A percentile compares a stretch with the other conserved stretches of the same genome.
These are phyloP conservation scores for Coprinopsis sp. DNA, from an alignment of 768 basidiomycete species.

Conservation along the genomic window DNA sequence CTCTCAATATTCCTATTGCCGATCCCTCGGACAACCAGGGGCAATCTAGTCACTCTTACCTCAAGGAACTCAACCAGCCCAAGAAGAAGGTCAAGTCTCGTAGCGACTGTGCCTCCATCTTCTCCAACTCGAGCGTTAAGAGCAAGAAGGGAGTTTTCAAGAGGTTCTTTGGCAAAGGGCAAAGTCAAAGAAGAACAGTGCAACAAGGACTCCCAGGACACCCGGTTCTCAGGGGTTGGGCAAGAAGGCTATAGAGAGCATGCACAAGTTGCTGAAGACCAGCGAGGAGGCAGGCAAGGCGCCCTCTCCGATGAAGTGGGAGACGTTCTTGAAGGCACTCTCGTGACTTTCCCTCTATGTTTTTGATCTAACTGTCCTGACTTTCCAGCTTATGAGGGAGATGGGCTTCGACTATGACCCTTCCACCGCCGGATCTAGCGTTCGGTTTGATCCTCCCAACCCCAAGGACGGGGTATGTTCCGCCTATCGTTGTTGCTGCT, in stretches of 20 bases:
- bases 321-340: constrained; percentile 65
- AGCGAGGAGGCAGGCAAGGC: constrained; percentile 53
- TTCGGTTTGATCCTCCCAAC: constrained; percentile 75
- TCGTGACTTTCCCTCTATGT: neutral
- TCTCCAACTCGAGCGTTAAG: constrained; percentile 37
- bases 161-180: constrained; percentile 25
- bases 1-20: constrained; percentile 26
- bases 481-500: neutral
- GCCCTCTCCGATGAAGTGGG: constrained; percentile 67
- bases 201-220: constrained; percentile 41
- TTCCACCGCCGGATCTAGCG: constrained; percentile 76
- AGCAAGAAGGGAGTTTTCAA: constrained; percentile 39
- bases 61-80: constrained; percentile 45
- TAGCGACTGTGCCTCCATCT: constrained; percentile 50
- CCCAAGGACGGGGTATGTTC: constrained; percentile 34
- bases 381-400: constrained; percentile 61
- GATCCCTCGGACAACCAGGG: constrained; percentile 49
- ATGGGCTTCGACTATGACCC: constrained; percentile 75
- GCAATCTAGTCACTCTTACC: constrained; percentile 68
- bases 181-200: constrained; percentile 29
- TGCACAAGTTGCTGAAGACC: constrained; percentile 63
- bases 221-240: constrained; percentile 54
- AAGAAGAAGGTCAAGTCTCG: constrained; percentile 65
- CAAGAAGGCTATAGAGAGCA: constrained; percentile 52
- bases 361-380: neutral